Base-by-base conservation (phyloP, 495 filamentous ascomycete genomes). In the Cercophora newfieldiana region DNA sequence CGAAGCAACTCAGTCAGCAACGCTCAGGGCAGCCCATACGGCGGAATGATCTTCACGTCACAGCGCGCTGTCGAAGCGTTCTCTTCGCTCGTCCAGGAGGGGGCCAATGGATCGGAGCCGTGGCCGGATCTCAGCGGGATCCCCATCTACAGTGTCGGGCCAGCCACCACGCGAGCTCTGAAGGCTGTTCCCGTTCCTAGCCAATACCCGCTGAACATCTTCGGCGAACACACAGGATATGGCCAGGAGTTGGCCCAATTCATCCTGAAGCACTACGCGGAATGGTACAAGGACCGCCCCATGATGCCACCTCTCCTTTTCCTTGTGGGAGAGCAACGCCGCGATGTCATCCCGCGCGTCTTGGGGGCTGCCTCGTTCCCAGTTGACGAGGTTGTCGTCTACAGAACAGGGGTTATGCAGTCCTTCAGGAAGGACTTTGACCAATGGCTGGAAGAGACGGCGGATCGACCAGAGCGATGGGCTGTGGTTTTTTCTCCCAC, bases 61-160 rank as follows among this genome's bases (percentile, higher is more conserved):
- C 96, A 98, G 73, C 86, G 96, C 21, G 91, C 95, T 6, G 95
- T 97, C 12, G 95, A 97, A 70, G 93, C 88, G 1, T 94, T 97
- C 68, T 80, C 86, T 12, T 73, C 81, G 30, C 80, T 94, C n/a
- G 80, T 94, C n/a, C 77, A 79, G 30, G 79, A 80, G 48, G 74
- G 78, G 29, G 74, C 75, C 82, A 79, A 65, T 37, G 71, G 69
- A 66, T 5, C 72, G 77, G 67, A 70, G 4, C 62, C 47, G 24
- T 85, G 75, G 79, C 80, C 76, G 75, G 77, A 80, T 70, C 75
- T 86, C 60, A 78, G 81, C 57, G 72, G 82, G 49, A 72, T 91
- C 51, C 85, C 88, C 26, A 79, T 97, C 21, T 99, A 97, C 76
- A 92, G 90, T 37, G 95, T 99, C 64, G 95, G 95, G 0, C 94